Percentiles rank a stretch among this genome's conserved stretches.
phyloP scores from a whole-genome alignment of 129 eudicot species.

The Ambrosia trifida region DNA sequence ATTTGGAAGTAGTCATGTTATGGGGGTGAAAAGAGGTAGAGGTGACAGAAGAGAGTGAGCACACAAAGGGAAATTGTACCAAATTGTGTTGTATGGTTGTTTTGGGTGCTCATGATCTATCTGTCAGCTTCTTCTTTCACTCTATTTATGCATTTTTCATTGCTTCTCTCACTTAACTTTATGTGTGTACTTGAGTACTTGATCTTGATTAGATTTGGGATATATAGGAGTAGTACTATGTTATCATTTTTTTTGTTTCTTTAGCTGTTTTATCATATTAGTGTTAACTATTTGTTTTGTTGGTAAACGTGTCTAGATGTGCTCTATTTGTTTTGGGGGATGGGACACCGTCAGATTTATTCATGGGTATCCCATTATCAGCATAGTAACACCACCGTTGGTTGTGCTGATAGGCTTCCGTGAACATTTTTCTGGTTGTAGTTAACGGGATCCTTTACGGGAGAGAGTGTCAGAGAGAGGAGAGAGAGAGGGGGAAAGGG shows the following conservation, averaged over 20 bases:
- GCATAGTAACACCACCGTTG: too few relatives aligned
- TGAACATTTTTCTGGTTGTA: too few relatives aligned
- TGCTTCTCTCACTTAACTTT: neutral
- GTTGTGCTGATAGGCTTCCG: too few relatives aligned
- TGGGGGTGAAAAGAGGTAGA: conserved; percentile 18
- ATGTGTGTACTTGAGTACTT: neutral
- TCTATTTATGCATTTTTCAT: neutral
- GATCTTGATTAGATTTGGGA: conserved; percentile 8
- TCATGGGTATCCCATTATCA: too few relatives aligned
- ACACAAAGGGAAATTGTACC: conserved; percentile 36
- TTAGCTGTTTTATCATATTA: neutral
- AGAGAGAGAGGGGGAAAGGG: too few relatives aligned
- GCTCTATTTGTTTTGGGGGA: neutral
- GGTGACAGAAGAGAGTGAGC: conserved; percentile 42
- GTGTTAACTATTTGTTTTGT: neutral
- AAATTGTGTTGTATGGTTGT: conserved; percentile 27
- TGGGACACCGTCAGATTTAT: too few relatives aligned
- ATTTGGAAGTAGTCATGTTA: neutral
- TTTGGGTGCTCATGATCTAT: conserved; percentile 38
- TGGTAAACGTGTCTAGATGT: neutral
- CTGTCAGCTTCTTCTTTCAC: conserved; percentile 34
- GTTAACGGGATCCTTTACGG: too few relatives aligned
- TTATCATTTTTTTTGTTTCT: neutral
- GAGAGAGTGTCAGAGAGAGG: too few relatives aligned
- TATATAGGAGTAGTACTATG: neutral